Percentiles rank a stretch among this genome's conserved stretches.
phyloP scores from a whole-genome alignment of 495 filamentous ascomycete genomes.

The Thermothielavioides terrestris region DNA sequence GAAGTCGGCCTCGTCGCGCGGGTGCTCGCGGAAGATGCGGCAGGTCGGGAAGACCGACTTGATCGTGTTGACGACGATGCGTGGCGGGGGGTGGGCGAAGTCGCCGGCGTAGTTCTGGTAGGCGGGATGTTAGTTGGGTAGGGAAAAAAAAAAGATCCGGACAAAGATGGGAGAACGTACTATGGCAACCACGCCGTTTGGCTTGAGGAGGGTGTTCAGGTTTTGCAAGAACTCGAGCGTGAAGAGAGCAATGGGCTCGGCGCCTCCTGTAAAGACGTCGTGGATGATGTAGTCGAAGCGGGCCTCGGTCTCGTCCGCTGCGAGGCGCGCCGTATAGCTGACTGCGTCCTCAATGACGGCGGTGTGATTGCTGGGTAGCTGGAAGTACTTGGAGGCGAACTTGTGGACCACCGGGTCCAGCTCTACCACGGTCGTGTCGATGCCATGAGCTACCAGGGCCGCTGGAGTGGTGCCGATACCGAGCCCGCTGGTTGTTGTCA shows the following conservation, averaged over 20 bases:
- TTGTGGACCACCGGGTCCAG: slow-evolving; percentile 83
- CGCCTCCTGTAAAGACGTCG: slow-evolving; percentile 97
- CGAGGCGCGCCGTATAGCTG: slow-evolving; percentile 53
- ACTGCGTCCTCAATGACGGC: slow-evolving; percentile 76
- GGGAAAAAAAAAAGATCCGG: neutral
- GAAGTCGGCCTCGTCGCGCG: slow-evolving; percentile 35
- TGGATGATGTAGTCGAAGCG: slow-evolving; percentile 89
- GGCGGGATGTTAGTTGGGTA: neutral
- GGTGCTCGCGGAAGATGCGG: slow-evolving; percentile 75
- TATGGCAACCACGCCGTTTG: slow-evolving; percentile 80
- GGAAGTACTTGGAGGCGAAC: slow-evolving; percentile 76
- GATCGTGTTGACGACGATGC: slow-evolving; percentile 65
- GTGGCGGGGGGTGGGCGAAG: slow-evolving; percentile 59
- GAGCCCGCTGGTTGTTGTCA: slow-evolving; percentile 53
- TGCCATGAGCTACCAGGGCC: slow-evolving; percentile 76
- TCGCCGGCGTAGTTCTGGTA: slow-evolving; percentile 93
- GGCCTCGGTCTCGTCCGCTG: slow-evolving; percentile 27
- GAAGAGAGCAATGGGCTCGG: slow-evolving; percentile 81
- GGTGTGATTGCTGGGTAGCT: slow-evolving; percentile 67
- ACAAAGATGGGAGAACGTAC: slow-evolving; percentile 40
- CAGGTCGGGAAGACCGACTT: slow-evolving; percentile 64
- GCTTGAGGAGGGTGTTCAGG: slow-evolving; percentile 58
- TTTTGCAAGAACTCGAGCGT: slow-evolving; percentile 70
- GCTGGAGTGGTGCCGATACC: slow-evolving; percentile 87
- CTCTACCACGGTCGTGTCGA: slow-evolving; percentile 87